These are phyloP conservation scores for Manihot esculenta DNA, from an alignment of 441 rosid species.

Conservation along the genomic window DNA sequence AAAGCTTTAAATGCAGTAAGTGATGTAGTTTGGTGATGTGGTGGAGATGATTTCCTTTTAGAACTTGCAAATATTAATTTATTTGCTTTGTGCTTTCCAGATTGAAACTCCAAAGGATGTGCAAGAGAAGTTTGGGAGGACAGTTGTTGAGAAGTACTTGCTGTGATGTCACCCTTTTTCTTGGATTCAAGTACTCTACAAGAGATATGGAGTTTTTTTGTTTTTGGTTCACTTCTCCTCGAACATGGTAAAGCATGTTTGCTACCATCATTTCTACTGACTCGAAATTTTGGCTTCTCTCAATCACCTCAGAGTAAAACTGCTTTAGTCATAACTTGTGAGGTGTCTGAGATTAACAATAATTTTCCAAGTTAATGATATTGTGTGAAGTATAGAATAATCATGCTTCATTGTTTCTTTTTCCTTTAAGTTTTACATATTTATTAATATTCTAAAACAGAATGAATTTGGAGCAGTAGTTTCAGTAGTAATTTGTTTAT, in stretches of 20 bases:
- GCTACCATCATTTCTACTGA: background rate
- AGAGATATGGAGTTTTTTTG: background rate
- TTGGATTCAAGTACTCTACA: background rate
- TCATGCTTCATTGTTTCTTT: too few relatives aligned
- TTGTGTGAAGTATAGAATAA: too few relatives aligned
- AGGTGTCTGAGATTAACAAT: too few relatives aligned
- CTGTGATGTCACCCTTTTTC: slow-evolving; percentile 32
- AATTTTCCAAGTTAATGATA: too few relatives aligned
- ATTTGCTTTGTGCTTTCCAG: slow-evolving; percentile 32
- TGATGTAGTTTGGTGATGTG: slow-evolving; percentile 6
- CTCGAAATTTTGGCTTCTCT: background rate
- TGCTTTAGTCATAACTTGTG: background rate
- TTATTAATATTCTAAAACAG: too few relatives aligned
- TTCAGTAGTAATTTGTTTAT: too few relatives aligned
- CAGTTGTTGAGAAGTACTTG: slow-evolving; percentile 83
- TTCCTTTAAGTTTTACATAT: too few relatives aligned
- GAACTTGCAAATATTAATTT: background rate
- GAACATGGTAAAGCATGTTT: background rate
- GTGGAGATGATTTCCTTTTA: background rate
- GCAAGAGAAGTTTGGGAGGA: slow-evolving; percentile 87
- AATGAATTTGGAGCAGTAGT: too few relatives aligned
- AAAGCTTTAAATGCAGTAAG: slow-evolving; percentile 91
- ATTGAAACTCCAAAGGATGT: slow-evolving; percentile 93
- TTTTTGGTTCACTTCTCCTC: background rate
- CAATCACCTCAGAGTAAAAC: background rate